These are phyloP conservation scores for Fusarium succisae DNA, from an alignment of 2,329 filamentous ascomycete genomes.

Conservation along the genomic window DNA sequence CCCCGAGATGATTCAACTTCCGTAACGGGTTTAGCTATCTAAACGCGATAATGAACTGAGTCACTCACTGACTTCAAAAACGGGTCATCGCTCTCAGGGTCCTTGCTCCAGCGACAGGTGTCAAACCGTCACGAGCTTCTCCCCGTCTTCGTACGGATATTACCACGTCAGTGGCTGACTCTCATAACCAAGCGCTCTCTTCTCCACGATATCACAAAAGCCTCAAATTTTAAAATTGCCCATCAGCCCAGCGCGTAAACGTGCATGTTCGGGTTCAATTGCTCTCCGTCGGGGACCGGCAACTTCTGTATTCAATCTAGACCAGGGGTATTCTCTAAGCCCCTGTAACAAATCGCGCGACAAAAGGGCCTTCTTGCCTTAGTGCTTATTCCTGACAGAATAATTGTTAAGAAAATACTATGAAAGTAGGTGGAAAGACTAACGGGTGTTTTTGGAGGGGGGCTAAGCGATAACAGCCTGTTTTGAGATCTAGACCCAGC, in stretches of 20 bases:
- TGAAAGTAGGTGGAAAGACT: neutral
- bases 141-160: neutral
- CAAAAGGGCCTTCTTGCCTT: constrained; percentile 24
- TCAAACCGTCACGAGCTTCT: neutral
- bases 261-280: neutral
- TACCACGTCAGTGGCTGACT: neutral
- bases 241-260: constrained; percentile 1
- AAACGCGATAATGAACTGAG: neutral
- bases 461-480: neutral
- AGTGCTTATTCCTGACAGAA: neutral
- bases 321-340: constrained; percentile 1
- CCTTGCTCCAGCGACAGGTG: neutral
- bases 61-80: neutral
- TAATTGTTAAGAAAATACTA: neutral
- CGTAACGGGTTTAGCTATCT: constrained; percentile 5
- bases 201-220: neutral
- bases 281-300: neutral
- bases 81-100: constrained; percentile 6
- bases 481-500: constrained; percentile 23
- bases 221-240: constrained; percentile 2
- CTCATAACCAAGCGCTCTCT: neutral
- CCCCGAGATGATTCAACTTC: constrained; percentile 4
- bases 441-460: neutral
- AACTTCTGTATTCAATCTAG: constrained; percentile 23
- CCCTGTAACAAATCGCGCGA: constrained; percentile 7